phyloP scores from a whole-genome alignment of 2,329 filamentous ascomycete species.

The Botryotinia globosa region DNA sequence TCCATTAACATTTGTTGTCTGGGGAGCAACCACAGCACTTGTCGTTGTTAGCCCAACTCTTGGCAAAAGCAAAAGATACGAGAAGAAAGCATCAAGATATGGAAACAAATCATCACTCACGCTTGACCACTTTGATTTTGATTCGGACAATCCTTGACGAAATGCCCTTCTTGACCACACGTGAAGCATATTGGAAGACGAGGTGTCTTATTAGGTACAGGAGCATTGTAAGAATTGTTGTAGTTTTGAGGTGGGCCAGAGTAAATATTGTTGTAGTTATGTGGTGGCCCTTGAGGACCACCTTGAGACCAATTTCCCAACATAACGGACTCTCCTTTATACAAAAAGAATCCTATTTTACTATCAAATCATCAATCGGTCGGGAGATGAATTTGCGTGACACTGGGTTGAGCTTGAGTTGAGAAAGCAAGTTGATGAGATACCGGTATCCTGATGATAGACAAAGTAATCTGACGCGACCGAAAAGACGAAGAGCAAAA shows the following conservation, averaged over 20 bases:
- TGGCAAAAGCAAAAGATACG: background rate
- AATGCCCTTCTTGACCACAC: slow-evolving; percentile 51
- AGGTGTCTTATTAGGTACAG: slow-evolving; percentile 7
- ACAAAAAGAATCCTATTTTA: slow-evolving; percentile 14
- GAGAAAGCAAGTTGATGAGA: background rate
- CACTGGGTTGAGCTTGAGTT: slow-evolving; percentile 1
- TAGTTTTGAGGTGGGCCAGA: slow-evolving; percentile 21
- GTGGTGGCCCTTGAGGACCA: slow-evolving; percentile 23
- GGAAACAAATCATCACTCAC: slow-evolving; percentile 44
- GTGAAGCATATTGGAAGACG: slow-evolving; percentile 50
- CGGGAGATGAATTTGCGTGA: background rate
- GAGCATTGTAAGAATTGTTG: slow-evolving; percentile 20
- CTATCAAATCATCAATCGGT: slow-evolving; percentile 25
- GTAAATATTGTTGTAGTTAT: slow-evolving; percentile 23
- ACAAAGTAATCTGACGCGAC: slow-evolving; percentile 17
- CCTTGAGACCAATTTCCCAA: slow-evolving; percentile 31
- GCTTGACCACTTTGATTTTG: slow-evolving; percentile 48
- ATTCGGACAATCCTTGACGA: slow-evolving; percentile 53
- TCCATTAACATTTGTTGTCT: slow-evolving; percentile 8
- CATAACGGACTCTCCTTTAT: slow-evolving; percentile 25
- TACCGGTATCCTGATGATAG: background rate
- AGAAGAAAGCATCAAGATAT: slow-evolving; percentile 1
- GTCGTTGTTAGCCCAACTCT: slow-evolving; percentile 16
- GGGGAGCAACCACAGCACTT: slow-evolving; percentile 19
- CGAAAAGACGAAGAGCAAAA: slow-evolving; percentile 1